Evolutionary conservation across 306 rosid genomes (phyloP), one percentile per base, ranked within the genome.

Genomic region (Luffa acutangula): DNA sequence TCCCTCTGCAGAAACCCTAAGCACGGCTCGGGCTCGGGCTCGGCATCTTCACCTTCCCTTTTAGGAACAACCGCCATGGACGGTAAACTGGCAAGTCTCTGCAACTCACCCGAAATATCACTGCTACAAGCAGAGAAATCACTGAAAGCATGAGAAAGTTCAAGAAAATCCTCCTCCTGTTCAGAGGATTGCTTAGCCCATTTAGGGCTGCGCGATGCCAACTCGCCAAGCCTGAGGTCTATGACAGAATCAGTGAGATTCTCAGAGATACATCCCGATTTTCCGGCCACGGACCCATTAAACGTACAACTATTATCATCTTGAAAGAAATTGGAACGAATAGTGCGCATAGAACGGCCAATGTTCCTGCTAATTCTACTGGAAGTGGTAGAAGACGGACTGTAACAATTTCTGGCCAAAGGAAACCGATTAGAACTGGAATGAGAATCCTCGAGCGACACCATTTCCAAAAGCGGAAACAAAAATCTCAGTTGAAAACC

Each of bases 291-390:
- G 0, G 80, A 78, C 1, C 66, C 77, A 9, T 84, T 34, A 81
- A 88, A 85, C 10, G 92, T 84, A 72, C 85, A 84, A 65, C 84
- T 80, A 62, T 46, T 48, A 13, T 88, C 97, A 9, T 91, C 97
- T 34, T 87, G 88, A 77, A 87, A 93, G 87, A 87, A 80, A 78
- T 36, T 93, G 45, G 99, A 93, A 66, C 99, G 93, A 51, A 89
- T 83, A 0, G 99, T 93, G 15, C 99, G 89, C 99, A 96, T 96
- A 57, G 99, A 96, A 20, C 97, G 92, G 34, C 99, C 99, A 0
- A 59, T 86, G 73, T 89, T 82, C 6, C 94, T 83, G 87, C 84
- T 81, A 39, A 89, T 70, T 84, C 83, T 89, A 51, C 89, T 45
- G 9, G 97, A 87, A 62, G 90, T 60, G 3, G 80, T 34, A 15